Evolutionary conservation across 768 basidiomycete genomes (phyloP).

Genomic region (Inosperma sp.): DNA sequence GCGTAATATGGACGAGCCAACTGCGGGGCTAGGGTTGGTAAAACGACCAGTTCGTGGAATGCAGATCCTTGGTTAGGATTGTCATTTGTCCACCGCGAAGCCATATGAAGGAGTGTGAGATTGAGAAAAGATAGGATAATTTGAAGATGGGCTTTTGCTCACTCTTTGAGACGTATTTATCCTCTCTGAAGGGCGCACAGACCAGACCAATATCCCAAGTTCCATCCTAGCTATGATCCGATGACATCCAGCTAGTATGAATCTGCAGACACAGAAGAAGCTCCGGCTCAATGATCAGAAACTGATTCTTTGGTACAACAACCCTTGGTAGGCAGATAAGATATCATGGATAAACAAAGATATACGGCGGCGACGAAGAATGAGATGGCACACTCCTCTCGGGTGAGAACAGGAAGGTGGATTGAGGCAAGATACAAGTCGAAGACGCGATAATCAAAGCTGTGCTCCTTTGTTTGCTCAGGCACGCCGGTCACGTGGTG

Average conservation of each 20-base stretch:
- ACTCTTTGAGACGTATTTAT: background rate
- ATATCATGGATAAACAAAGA: too few relatives aligned
- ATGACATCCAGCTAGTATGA: too few relatives aligned
- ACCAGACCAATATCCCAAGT: too few relatives aligned
- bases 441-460: background rate
- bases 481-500: background rate
- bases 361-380: too few relatives aligned
- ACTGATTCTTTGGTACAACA: too few relatives aligned
- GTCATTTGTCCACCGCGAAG: background rate
- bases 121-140: background rate
- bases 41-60: constrained; percentile 6
- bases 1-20: constrained; percentile 5
- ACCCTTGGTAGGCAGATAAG: too few relatives aligned
- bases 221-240: too few relatives aligned
- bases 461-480: constrained; percentile 1
- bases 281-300: too few relatives aligned
- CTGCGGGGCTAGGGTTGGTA: background rate
- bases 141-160: background rate
- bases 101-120: background rate
- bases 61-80: constrained; percentile 5
- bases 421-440: background rate
- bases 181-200: background rate
- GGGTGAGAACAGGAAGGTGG: background rate
- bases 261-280: too few relatives aligned
- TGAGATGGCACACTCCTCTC: too few relatives aligned